A percentile compares a stretch with the other conserved stretches of the same genome.
Conservation (phyloP, 345 rosid species). For the Ceriops zippeliana region DNA sequence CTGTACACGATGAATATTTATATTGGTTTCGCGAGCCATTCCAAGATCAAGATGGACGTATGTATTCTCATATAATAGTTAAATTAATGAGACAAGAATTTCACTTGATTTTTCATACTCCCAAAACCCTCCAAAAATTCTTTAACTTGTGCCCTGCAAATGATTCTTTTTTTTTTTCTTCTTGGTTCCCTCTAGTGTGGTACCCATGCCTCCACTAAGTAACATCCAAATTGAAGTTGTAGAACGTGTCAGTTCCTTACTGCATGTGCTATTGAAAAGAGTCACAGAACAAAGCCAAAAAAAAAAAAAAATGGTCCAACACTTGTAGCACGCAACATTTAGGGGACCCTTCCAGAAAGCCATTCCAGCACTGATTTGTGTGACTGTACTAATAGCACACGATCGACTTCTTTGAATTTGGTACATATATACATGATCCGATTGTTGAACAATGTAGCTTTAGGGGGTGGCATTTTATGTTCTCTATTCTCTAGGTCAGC, state of each 20-base stretch:
- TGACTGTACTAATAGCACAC: constrained; percentile 28
- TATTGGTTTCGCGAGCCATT: background rate
- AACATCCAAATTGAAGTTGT: constrained; percentile 10
- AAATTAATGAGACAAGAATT: background rate
- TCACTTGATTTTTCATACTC: background rate
- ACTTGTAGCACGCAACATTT: constrained; percentile 7
- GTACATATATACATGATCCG: too few species aligned
- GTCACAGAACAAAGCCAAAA: background rate
- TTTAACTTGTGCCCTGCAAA: constrained; percentile 2
- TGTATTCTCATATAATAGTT: background rate
- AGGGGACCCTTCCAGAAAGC: constrained; percentile 22
- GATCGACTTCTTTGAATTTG: constrained; percentile 41
- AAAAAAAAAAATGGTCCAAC: constrained; percentile 26
- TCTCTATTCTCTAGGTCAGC: background rate
- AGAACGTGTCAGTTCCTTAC: constrained; percentile 19
- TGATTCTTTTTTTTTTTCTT: background rate
- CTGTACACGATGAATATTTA: background rate
- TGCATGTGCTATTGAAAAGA: constrained; percentile 18
- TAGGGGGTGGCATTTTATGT: background rate
- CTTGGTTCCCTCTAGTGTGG: constrained; percentile 26
- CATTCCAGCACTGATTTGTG: constrained; percentile 17
- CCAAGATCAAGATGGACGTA: constrained; percentile 15
- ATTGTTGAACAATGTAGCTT: background rate
- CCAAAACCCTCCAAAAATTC: background rate
- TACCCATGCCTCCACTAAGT: constrained; percentile 24